Evolutionary conservation across 176 grass and related monocot species (phyloP).

Genomic region (Tillandsia fasciculata): DNA sequence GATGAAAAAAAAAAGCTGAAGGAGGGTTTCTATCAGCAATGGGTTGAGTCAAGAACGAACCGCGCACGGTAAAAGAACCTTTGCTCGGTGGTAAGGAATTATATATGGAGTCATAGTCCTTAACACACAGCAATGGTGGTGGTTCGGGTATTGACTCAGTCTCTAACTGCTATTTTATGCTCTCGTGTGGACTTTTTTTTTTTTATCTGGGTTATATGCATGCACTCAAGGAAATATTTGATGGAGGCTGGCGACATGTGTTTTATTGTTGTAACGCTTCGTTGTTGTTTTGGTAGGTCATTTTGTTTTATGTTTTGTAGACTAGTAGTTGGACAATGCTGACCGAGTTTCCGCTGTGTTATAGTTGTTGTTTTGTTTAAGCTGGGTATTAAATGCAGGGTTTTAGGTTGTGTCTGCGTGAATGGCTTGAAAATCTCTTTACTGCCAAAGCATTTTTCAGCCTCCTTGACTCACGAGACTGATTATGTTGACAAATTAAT

Average conservation of each 20-base stretch:
- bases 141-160: constrained; percentile 99
- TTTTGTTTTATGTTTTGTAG: no score
- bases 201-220: constrained; percentile 7
- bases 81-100: constrained; percentile 68
- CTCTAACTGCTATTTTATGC: neutral
- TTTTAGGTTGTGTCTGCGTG: no score
- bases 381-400: no score
- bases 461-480: no score
- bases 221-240: constrained; percentile 10
- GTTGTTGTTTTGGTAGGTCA: no score
- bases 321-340: no score
- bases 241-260: neutral
- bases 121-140: constrained; percentile 87
- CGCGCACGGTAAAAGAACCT: constrained; percentile 35
- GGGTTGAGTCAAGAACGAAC: constrained; percentile 99
- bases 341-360: no score
- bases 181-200: neutral
- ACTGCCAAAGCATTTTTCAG: no score
- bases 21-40: neutral
- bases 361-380: no score
- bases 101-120: constrained; percentile 19
- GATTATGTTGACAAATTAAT: no score
- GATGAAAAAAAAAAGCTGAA: no score
- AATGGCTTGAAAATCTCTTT: no score
- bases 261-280: neutral